Conservation (phyloP, 2,329 filamentous ascomycete genomes). For the Ceratocystis ficicola region DNA sequence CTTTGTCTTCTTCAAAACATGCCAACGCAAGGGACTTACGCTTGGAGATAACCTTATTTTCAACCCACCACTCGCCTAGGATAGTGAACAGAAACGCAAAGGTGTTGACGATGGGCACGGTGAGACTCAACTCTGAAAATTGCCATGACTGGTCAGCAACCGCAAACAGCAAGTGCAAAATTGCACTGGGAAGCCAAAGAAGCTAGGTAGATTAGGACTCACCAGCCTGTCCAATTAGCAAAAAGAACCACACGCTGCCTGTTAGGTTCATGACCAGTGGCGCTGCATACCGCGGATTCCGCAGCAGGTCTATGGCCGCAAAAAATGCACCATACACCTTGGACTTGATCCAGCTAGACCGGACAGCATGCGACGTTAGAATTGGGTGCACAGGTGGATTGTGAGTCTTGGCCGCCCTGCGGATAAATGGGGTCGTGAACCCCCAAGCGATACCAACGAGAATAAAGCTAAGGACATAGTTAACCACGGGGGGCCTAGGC, state of each 20-base stretch:
- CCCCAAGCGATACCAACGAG: slow-evolving; percentile 89
- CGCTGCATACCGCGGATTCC: slow-evolving; percentile 71
- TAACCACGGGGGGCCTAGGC: slow-evolving; percentile 46
- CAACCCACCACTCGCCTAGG: slow-evolving; percentile 86
- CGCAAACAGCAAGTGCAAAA: background rate
- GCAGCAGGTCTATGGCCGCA: slow-evolving; percentile 63
- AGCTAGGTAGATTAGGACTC: slow-evolving; percentile 30
- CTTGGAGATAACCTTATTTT: slow-evolving; percentile 76
- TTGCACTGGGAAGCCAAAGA: background rate
- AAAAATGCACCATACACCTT: slow-evolving; percentile 56
- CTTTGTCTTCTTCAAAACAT: background rate
- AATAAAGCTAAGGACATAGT: slow-evolving; percentile 79
- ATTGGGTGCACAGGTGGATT: slow-evolving; percentile 47
- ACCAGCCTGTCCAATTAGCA: slow-evolving; percentile 88
- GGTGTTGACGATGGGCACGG: slow-evolving; percentile 89
- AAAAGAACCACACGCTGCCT: slow-evolving; percentile 91
- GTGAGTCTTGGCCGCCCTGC: slow-evolving; percentile 67
- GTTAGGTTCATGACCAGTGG: slow-evolving; percentile 81
- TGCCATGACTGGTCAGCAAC: background rate
- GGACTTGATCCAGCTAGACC: slow-evolving; percentile 47
- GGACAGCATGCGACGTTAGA: slow-evolving; percentile 40
- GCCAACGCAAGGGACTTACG: slow-evolving; percentile 38
- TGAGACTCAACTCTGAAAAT: slow-evolving; percentile 67
- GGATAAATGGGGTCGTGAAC: slow-evolving; percentile 84
- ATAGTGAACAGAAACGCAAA: slow-evolving; percentile 94